Base-by-base conservation (phyloP, 1,284 basidiomycete genomes). In the Irpex sp. region DNA sequence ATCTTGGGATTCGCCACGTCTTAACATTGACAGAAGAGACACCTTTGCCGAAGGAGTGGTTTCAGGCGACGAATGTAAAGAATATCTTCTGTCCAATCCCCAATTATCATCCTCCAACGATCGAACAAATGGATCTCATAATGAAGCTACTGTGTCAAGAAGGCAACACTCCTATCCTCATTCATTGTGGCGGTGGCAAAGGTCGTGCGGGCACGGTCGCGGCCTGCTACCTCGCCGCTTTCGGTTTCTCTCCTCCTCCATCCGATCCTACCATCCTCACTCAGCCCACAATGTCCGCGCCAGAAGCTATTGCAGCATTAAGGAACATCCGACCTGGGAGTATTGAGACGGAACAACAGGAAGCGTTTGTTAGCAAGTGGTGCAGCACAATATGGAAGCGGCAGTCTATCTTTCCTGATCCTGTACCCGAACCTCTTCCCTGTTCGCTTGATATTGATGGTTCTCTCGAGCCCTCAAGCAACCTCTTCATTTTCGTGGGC, bases 151-250 rank as follows among this genome's bases (percentile, higher is more conserved):
- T 85, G 15, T 72, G 77, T 4, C 80, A 83, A 53, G 72, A 76
- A 13, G 70, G 72, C 19, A 80, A 82, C 9, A 70, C 80, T 5
- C 82, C 84, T 0, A 66, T 84, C n/a, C 72, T 87, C 6, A 74
- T 87, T 8, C 85, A 88, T 66, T 87, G 86, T 68, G 85, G 83
- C 15, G 86, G 85, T 2, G 86, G 86, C 1, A 86, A 85, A 66
- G 85, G 86, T 0, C 79, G 85, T 13, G 85, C 86, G 17, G 86
- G 86, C 8, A 86, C 84, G 0, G 82, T 87, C 0, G 79, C 82
- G 5, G 85, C 85, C 0, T 86, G 84, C 66, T 86, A 85, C 66
- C 74, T 88, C 51, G 79, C 79, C 33, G 84, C 85, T 1, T 83
- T 79, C 66, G 85, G 85, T 0, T 86, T 86, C 69, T 68, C 70